These are phyloP conservation scores for Blastobotrys aristatus DNA, from an alignment of 1,139 yeast genomes.

Conservation along the genomic window DNA sequence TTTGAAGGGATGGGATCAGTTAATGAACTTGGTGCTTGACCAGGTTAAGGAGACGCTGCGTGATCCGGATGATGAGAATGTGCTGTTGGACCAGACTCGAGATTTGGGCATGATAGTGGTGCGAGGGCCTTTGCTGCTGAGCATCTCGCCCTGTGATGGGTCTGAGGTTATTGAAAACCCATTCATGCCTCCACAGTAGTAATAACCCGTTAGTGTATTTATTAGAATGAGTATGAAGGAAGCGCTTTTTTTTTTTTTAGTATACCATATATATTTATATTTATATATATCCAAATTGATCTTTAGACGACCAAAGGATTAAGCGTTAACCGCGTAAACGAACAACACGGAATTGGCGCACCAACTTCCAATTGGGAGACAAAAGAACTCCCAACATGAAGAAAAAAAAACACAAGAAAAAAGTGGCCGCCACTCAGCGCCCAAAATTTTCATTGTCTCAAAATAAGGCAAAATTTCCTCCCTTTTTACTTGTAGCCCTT, in stretches of 20 bases:
- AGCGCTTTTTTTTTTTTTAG: background rate
- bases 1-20: slow-evolving; percentile 84
- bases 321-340: too few species aligned
- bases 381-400: too few species aligned
- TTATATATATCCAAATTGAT: too few species aligned
- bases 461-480: too few species aligned
- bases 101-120: slow-evolving; percentile 71
- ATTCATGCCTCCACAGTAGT: slow-evolving; percentile 37
- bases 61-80: slow-evolving; percentile 59
- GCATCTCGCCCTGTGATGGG: slow-evolving; percentile 83
- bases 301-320: too few species aligned
- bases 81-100: slow-evolving; percentile 49
- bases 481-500: background rate
- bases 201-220: slow-evolving; percentile 4
- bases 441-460: too few species aligned
- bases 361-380: too few species aligned
- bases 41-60: slow-evolving; percentile 57
- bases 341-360: too few species aligned
- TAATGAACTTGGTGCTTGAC: slow-evolving; percentile 89
- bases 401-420: too few species aligned
- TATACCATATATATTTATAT: too few species aligned
- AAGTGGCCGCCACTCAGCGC: too few species aligned
- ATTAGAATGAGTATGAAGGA: background rate
- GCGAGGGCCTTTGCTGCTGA: slow-evolving; percentile 77
- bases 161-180: slow-evolving; percentile 75